phyloP scores from a whole-genome alignment of 495 filamentous ascomycete genomes.

The Bacidia rubella region DNA sequence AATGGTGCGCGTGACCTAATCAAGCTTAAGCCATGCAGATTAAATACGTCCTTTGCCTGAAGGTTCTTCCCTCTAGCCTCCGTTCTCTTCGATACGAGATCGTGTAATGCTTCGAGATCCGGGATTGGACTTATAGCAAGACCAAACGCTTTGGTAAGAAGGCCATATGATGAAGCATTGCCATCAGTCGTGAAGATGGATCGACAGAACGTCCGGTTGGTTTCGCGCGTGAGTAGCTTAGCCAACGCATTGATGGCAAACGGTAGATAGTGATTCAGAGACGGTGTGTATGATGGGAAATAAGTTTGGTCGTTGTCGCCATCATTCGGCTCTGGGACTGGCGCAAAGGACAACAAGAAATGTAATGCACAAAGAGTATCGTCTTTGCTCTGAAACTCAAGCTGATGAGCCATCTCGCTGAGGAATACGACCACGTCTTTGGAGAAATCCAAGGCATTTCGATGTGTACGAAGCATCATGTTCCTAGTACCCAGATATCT shows the following conservation, averaged over 20 bases:
- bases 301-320: slow-evolving; percentile 42
- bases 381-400: slow-evolving; percentile 75
- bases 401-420: slow-evolving; percentile 68
- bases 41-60: background rate
- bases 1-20: slow-evolving; percentile 66
- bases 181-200: slow-evolving; percentile 65
- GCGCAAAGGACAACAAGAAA: slow-evolving; percentile 83
- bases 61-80: slow-evolving; percentile 20
- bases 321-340: slow-evolving; percentile 46
- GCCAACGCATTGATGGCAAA: slow-evolving; percentile 80
- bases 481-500: slow-evolving; percentile 81
- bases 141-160: slow-evolving; percentile 79
- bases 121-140: slow-evolving; percentile 78
- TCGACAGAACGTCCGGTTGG: slow-evolving; percentile 72
- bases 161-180: slow-evolving; percentile 51
- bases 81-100: background rate
- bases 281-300: slow-evolving; percentile 70
- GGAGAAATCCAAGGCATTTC: slow-evolving; percentile 87
- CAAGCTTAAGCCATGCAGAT: background rate
- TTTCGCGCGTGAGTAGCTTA: slow-evolving; percentile 83
- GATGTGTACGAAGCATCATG: slow-evolving; percentile 63
- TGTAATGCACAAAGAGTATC: slow-evolving; percentile 78
- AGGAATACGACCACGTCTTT: slow-evolving; percentile 84
- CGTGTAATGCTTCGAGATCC: slow-evolving; percentile 25
- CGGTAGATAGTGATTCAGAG: slow-evolving; percentile 75